Percentiles rank a stretch among this genome's conserved stretches.
These are phyloP conservation scores for Piper longum DNA, from an alignment of 164 flowering plant genomes.

Conservation along the genomic window DNA sequence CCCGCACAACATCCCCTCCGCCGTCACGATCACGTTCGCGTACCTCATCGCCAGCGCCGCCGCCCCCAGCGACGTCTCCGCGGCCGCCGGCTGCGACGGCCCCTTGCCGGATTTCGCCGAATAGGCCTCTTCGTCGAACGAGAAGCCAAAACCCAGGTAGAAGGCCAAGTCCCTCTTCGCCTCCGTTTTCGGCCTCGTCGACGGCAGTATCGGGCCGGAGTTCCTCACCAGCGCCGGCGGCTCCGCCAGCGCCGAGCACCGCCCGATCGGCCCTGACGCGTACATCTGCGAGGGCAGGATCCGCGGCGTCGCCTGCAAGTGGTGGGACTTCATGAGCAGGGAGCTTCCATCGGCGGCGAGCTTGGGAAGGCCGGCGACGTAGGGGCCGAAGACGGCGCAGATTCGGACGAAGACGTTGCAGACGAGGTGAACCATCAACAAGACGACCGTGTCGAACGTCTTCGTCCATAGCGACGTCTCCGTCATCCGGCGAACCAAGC, in stretches of 20 bases:
- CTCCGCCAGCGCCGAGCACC: not conserved
- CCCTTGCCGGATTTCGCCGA: not conserved
- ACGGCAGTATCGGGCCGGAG: constrained; percentile 26
- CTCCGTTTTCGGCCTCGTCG: not conserved
- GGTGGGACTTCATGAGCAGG: constrained; percentile 1
- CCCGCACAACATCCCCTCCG: constrained; percentile 24
- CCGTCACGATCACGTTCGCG: constrained; percentile 44
- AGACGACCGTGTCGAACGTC: constrained; percentile 38
- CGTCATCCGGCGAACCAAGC: constrained; percentile 25
- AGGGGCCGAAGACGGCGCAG: constrained; percentile 41
- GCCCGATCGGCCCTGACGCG: constrained; percentile 1
- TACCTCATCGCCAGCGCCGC: constrained; percentile 51
- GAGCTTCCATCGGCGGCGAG: constrained; percentile 4
- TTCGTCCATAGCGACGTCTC: constrained; percentile 50
- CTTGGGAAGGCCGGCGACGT: constrained; percentile 18
- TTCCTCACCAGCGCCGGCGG: not conserved
- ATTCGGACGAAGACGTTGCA: constrained; percentile 38
- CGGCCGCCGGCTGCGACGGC: constrained; percentile 7
- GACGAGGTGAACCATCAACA: constrained; percentile 35
- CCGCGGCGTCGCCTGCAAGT: not conserved
- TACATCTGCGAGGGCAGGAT: not conserved
- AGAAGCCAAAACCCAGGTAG: constrained; percentile 1
- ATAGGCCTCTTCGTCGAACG: not conserved
- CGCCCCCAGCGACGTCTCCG: constrained; percentile 49
- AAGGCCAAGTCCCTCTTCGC: not conserved